Evolutionary conservation across 495 filamentous ascomycete genomes (phyloP).

Genomic region (Tuber borchii): DNA sequence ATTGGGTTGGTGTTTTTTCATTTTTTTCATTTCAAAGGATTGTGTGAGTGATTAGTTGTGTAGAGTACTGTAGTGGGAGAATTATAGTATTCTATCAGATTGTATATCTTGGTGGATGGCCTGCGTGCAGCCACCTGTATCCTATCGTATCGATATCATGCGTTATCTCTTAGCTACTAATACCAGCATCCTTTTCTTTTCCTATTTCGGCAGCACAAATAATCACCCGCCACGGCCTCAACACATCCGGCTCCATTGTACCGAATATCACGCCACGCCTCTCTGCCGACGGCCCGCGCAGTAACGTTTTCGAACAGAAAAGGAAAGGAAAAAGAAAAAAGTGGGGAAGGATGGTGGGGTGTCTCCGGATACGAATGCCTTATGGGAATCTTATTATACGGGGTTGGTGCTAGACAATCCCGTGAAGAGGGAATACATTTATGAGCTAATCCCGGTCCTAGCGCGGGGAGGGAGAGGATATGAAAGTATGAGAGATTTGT

Average conservation of each 20-base stretch:
- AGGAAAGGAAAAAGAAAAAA: background rate
- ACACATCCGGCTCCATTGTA: background rate
- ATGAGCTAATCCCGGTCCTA: background rate
- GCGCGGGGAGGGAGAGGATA: background rate
- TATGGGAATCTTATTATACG: background rate
- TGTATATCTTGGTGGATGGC: too few species aligned
- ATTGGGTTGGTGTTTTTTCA: too few species aligned
- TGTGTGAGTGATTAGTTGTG: too few species aligned
- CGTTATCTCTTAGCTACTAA: too few species aligned
- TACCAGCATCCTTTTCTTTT: too few species aligned
- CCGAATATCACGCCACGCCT: background rate
- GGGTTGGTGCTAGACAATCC: background rate
- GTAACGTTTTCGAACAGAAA: background rate
- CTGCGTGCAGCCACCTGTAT: too few species aligned
- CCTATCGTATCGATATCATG: too few species aligned
- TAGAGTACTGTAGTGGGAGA: too few species aligned
- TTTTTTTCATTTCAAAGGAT: too few species aligned
- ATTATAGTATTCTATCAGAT: too few species aligned
- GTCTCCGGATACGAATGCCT: background rate
- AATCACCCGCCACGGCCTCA: too few species aligned
- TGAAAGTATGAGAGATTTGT: background rate
- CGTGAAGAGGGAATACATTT: background rate
- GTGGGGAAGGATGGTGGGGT: background rate
- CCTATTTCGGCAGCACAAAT: background rate
- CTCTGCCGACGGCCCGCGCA: background rate